phyloP scores from a whole-genome alignment of 495 filamentous ascomycete species.

The Podospora didyma region DNA sequence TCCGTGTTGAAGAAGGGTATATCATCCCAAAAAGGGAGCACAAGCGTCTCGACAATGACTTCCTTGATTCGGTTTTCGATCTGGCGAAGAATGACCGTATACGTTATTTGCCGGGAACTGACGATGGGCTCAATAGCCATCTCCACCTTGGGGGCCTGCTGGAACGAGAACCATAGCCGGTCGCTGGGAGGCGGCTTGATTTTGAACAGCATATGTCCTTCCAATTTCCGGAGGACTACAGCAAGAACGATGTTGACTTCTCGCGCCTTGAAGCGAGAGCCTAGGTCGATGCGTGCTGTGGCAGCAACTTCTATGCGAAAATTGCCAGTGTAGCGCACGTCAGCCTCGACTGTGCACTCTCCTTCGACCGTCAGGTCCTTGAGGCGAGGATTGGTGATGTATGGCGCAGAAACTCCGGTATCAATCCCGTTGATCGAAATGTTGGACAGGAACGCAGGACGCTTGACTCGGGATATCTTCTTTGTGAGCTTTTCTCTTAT shows the following conservation, averaged over 20 bases:
- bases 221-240: conserved; percentile 76
- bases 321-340: conserved; percentile 83
- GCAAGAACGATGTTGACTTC: conserved; percentile 89
- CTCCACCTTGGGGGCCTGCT: conserved; percentile 85
- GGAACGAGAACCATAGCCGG: conserved; percentile 90
- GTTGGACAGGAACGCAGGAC: conserved; percentile 81
- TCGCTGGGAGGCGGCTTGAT: conserved; percentile 96
- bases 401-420: conserved; percentile 81
- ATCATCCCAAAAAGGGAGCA: conserved; percentile 96
- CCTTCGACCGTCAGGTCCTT: conserved; percentile 90
- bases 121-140: conserved; percentile 92
- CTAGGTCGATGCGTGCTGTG: conserved; percentile 85
- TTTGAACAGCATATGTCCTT: conserved; percentile 77
- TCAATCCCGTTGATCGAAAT: conserved; percentile 77
- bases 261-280: conserved; percentile 78
- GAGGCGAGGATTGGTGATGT: conserved; percentile 82
- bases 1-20: conserved; percentile 80
- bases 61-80: conserved; percentile 94
- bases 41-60: conserved; percentile 85
- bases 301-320: conserved; percentile 86
- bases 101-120: conserved; percentile 91
- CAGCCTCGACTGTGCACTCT: conserved; percentile 78
- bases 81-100: conserved; percentile 80
- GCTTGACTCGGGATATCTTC: conserved; percentile 92
- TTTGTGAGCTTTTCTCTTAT: conserved; percentile 85